Conservation (phyloP, 1,139 yeast species). For the Suhomyces anneliseae region DNA sequence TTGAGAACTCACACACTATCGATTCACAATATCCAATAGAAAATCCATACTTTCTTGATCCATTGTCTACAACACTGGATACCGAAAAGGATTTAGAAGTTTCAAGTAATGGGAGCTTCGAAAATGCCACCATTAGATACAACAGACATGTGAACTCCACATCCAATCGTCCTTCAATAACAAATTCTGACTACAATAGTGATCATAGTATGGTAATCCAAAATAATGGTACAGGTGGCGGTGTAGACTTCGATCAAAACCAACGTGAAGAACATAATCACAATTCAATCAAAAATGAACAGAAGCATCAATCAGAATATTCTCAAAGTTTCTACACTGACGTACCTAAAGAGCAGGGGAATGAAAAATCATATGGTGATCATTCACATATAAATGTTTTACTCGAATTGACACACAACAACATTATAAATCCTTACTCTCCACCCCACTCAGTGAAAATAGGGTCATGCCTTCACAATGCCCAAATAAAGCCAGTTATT, state of each 20-base stretch:
- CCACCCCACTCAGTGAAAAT: conserved; percentile 8
- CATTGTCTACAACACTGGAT: conserved; percentile 4
- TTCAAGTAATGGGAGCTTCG: conserved; percentile 10
- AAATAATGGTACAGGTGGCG: neutral
- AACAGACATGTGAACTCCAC: conserved; percentile 13
- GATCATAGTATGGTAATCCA: too few species aligned
- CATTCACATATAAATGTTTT: neutral
- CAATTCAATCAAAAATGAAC: neutral
- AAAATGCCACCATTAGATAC: conserved; percentile 10
- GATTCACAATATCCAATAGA: neutral
- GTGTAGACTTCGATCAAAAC: neutral
- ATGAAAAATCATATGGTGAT: neutral
- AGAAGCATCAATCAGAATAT: neutral
- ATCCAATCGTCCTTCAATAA: neutral
- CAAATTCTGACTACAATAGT: neutral
- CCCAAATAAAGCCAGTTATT: conserved; percentile 9
- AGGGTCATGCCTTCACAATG: conserved; percentile 16
- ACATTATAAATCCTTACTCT: conserved; percentile 12
- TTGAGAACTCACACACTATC: conserved; percentile 2
- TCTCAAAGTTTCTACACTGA: neutral
- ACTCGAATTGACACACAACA: conserved; percentile 3
- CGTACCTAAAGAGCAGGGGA: neutral
- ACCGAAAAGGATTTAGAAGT: conserved; percentile 4
- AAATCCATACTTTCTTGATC: conserved; percentile 2
- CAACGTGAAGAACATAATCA: neutral